Evolutionary conservation across 2,329 filamentous ascomycete species (phyloP), one percentile per base, ranked within the genome.

Genomic region (Colletotrichum sp.): DNA sequence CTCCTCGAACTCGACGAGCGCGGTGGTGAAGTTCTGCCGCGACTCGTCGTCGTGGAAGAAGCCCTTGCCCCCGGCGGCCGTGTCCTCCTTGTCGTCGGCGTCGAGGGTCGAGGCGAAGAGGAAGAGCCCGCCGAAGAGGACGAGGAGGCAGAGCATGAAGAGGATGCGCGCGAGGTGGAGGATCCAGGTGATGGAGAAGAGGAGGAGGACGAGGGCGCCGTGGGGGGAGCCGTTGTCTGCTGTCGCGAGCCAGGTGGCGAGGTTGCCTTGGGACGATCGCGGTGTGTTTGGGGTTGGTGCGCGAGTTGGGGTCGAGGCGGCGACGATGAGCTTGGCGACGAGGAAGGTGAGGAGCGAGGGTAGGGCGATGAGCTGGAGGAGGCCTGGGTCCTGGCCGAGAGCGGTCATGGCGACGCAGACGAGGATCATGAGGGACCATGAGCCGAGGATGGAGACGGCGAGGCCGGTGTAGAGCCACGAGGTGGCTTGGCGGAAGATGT

Each of bases 271-370:
- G 5, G 59, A 19, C 4, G 39, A 6, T 11, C n/a, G 15, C 8
- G 34, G 19, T 4, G 69, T 27, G 25, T 30, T 16, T 12, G 64
- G 60, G 8, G 64, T 57, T 63, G 48, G n/a, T 13, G 30, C 2
- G 7, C 27, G 15, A 19, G 59, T n/a, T 5, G 69, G 32, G 15
- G 63, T 16, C 1, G 64, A 61, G 12, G 64, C 69, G 55, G 60
- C 71, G 27, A 70, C 71, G 52, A 76, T 52, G 44, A 74, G 71
- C 22, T 70, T 74, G 12, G 74, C 70, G 22, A 74, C 71, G 27
- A 76, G 74, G 27, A 74, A 76, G 9, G 74, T 76, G 3, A 76
- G 52, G 11, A 76, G 71, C n/a, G 74, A 76, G 32, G 74, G 74
- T 6, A 64, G 34, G 13, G 74, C 74, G 59, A 76, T 74, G 44